Conservation (phyloP, 106 monocot genomes). For the Dendrobium chrysotoxum region DNA sequence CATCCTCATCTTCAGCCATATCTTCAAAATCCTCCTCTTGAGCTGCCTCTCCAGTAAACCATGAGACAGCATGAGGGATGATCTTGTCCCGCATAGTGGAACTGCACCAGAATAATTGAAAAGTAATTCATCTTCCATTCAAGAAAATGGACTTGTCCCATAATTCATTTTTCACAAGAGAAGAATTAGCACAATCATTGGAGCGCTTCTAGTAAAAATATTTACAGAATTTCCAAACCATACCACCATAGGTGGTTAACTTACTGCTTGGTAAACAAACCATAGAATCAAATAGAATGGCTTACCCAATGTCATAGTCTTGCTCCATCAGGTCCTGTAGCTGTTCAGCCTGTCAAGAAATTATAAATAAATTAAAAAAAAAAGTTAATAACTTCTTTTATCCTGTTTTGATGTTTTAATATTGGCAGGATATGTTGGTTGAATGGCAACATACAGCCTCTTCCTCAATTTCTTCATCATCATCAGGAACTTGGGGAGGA, state of each 20-base stretch:
- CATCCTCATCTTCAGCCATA: slow-evolving; percentile 35
- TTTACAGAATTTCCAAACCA: not conserved
- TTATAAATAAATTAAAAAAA: not conserved
- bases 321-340: slow-evolving; percentile 80
- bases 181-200: not conserved
- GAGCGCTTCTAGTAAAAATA: too few species aligned
- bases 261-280: too few species aligned
- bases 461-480: slow-evolving; percentile 75
- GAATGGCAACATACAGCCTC: slow-evolving; percentile 26
- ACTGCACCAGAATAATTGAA: slow-evolving; percentile 17
- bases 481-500: slow-evolving; percentile 76
- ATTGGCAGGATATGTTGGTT: not conserved
- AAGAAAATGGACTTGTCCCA: too few species aligned
- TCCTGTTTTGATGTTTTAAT: not conserved
- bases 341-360: slow-evolving; percentile 55
- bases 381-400: not conserved
- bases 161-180: not conserved
- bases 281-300: not conserved
- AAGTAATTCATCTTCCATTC: too few species aligned
- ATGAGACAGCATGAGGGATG: slow-evolving; percentile 88
- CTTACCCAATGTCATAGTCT: slow-evolving; percentile 88
- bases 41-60: slow-evolving; percentile 88
- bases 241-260: not conserved
- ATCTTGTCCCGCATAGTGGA: slow-evolving; percentile 88
- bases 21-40: slow-evolving; percentile 48